Evolutionary conservation across 139 green algal genomes (phyloP).

Genomic region (Mesotaenium endlicherianum): DNA sequence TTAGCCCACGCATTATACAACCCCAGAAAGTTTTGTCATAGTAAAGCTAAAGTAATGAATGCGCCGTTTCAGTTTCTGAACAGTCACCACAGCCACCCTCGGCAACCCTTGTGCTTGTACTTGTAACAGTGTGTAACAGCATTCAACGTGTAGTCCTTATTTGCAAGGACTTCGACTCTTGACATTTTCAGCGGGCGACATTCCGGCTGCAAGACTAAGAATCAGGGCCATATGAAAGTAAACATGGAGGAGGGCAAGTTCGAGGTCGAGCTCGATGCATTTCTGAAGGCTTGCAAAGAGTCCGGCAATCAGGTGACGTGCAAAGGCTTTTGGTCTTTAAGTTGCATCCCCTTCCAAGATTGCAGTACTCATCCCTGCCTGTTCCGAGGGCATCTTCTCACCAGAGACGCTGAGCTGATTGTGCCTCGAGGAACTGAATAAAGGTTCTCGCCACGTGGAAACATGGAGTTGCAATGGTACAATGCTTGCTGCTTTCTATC

Average conservation of each 20-base stretch:
- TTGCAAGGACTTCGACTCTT: too few relatives aligned
- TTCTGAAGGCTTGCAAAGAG: slow-evolving; percentile 28
- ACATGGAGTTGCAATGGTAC: neutral
- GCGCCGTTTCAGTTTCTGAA: too few relatives aligned
- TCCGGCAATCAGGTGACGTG: slow-evolving; percentile 18
- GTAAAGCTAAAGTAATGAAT: too few relatives aligned
- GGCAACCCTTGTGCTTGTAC: too few relatives aligned
- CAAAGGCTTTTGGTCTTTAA: neutral
- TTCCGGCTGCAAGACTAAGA: too few relatives aligned
- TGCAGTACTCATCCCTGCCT: neutral
- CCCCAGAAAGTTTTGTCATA: too few relatives aligned
- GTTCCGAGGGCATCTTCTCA: neutral
- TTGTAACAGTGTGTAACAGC: too few relatives aligned
- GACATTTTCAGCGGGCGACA: too few relatives aligned
- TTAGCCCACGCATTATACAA: too few relatives aligned
- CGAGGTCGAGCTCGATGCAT: slow-evolving; percentile 1
- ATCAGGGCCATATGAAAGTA: too few relatives aligned
- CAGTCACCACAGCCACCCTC: too few relatives aligned
- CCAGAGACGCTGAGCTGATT: neutral
- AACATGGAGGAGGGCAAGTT: neutral
- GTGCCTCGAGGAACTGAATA: neutral
- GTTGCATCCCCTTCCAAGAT: neutral
- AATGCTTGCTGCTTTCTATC: neutral
- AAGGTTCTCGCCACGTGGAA: neutral
- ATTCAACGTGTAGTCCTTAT: too few relatives aligned